Conservation (phyloP, 345 rosid species). For the Litchi chinensis region DNA sequence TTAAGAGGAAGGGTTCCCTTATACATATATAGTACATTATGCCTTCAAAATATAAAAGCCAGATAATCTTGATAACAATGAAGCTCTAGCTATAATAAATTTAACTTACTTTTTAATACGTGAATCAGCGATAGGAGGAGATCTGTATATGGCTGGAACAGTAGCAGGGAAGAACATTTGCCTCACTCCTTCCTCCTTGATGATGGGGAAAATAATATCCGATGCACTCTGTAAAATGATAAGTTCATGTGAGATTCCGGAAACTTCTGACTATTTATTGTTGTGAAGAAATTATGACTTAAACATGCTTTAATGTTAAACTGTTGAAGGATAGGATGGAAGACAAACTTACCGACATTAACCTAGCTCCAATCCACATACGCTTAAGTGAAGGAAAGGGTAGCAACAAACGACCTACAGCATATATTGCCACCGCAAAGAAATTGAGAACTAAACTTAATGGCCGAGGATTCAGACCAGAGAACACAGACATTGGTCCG, state of each 20-base stretch:
- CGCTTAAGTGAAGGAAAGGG: slow-evolving; percentile 53
- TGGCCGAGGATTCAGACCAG: slow-evolving; percentile 57
- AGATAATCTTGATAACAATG: background rate
- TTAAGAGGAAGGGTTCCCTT: background rate
- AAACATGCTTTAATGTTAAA: background rate
- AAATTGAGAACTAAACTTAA: slow-evolving; percentile 54
- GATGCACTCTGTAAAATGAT: slow-evolving; percentile 40
- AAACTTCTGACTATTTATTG: background rate
- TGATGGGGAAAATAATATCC: slow-evolving; percentile 47
- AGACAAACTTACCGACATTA: slow-evolving; percentile 41
- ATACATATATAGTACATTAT: background rate
- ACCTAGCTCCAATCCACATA: slow-evolving; percentile 50
- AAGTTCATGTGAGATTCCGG: background rate
- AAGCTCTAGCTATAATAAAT: background rate
- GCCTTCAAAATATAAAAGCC: background rate
- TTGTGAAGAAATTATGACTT: background rate
- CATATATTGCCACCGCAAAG: slow-evolving; percentile 56
- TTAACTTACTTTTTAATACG: background rate
- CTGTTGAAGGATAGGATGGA: background rate
- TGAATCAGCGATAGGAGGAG: slow-evolving; percentile 25
- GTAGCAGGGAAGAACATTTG: slow-evolving; percentile 53
- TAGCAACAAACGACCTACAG: slow-evolving; percentile 50
- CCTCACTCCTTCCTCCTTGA: slow-evolving; percentile 53
- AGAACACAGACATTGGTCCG: slow-evolving; percentile 54
- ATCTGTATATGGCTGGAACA: slow-evolving; percentile 32